Percentiles rank a stretch among this genome's conserved stretches.
Conservation (phyloP, 768 basidiomycete genomes). For the Harrya chromipes region DNA sequence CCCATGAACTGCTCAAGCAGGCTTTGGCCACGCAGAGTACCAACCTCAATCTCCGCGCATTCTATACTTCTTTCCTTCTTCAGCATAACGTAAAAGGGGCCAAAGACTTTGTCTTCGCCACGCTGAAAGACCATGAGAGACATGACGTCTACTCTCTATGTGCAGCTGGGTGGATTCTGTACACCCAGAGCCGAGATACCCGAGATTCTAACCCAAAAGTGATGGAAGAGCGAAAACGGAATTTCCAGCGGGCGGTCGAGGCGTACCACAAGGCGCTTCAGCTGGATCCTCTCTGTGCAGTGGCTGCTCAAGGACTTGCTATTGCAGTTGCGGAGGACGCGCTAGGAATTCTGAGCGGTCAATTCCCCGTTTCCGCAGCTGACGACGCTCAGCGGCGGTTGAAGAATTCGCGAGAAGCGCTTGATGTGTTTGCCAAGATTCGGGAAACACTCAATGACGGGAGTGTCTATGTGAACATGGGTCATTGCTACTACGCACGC, state of each 20-base stretch:
- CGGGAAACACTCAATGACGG: constrained; percentile 80
- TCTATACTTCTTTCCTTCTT: constrained; percentile 90
- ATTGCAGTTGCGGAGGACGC: constrained; percentile 93
- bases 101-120: constrained; percentile 86
- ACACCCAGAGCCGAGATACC: constrained; percentile 81
- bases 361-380: constrained; percentile 41
- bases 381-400: constrained; percentile 67
- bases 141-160: constrained; percentile 91
- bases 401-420: constrained; percentile 79
- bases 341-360: constrained; percentile 63
- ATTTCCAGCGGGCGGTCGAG: constrained; percentile 81
- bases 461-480: constrained; percentile 93
- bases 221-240: constrained; percentile 61
- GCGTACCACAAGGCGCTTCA: constrained; percentile 90
- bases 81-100: constrained; percentile 71
- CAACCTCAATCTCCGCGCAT: constrained; percentile 87
- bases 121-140: constrained; percentile 81
- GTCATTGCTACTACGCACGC: constrained; percentile 88
- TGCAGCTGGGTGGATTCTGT: constrained; percentile 83
- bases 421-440: constrained; percentile 88
- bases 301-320: constrained; percentile 93
- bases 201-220: constrained; percentile 57
- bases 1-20: constrained; percentile 89
- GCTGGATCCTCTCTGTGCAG: constrained; percentile 80
- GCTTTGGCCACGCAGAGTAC: constrained; percentile 71